phyloP scores from a whole-genome alignment of 2,329 filamentous ascomycete genomes.

The Alternaria conjuncta region DNA sequence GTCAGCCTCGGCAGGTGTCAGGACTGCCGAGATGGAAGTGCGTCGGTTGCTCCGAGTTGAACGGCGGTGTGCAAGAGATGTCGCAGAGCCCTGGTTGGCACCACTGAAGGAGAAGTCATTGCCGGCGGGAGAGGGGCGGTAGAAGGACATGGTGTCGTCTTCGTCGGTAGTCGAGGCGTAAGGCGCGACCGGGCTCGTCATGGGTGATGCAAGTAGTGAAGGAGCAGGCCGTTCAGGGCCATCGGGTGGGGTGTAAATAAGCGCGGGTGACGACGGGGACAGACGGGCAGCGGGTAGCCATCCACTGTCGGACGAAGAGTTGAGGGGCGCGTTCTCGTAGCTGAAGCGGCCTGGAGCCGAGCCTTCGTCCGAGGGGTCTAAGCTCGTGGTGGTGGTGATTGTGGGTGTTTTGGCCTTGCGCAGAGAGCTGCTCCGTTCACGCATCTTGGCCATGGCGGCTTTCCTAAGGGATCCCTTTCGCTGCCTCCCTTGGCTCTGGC shows the following conservation, averaged over 20 bases:
- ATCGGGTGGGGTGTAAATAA: constrained; percentile 1
- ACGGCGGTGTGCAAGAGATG: constrained; percentile 39
- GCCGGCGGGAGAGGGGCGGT: constrained; percentile 46
- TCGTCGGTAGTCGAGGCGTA: constrained; percentile 83
- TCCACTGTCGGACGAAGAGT: constrained; percentile 44
- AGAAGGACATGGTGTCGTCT: constrained; percentile 75
- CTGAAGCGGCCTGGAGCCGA: constrained; percentile 41
- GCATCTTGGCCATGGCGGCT: constrained; percentile 73
- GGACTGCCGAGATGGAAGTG: constrained; percentile 30
- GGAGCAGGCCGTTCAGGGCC: constrained; percentile 37
- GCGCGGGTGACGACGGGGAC: constrained; percentile 21
- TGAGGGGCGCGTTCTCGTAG: constrained; percentile 46
- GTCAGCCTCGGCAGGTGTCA: constrained; percentile 32
- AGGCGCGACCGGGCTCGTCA: constrained; percentile 63
- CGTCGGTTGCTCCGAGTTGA: constrained; percentile 36
- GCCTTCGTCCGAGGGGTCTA: constrained; percentile 24
- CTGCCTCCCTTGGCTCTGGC: constrained; percentile 62
- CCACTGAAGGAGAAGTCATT: constrained; percentile 50
- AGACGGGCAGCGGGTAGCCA: constrained; percentile 27
- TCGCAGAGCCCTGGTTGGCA: constrained; percentile 22
- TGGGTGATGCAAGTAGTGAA: constrained; percentile 43
- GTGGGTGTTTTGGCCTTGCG: constrained; percentile 29
- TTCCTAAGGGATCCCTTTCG: constrained; percentile 87
- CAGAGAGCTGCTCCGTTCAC: constrained; percentile 37
- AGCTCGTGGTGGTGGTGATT: constrained; percentile 25